phyloP scores from a whole-genome alignment of 2,329 filamentous ascomycete species.

The Domatiomyces catenatus region DNA sequence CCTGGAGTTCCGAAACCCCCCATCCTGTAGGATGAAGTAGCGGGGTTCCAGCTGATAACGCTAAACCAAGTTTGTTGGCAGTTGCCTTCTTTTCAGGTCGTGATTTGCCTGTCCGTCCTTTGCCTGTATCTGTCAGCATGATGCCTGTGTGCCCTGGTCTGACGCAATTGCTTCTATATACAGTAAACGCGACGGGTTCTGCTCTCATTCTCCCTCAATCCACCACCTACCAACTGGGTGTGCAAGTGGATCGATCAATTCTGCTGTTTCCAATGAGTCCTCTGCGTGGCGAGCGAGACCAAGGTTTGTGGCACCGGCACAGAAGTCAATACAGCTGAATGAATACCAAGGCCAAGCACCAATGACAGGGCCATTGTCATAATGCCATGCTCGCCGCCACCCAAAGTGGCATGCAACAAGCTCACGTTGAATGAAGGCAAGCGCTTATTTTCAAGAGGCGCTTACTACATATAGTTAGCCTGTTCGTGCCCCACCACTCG shows the following conservation, averaged over 20 bases:
- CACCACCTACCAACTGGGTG: too few relatives aligned
- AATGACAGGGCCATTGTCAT: too few relatives aligned
- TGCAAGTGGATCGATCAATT: too few relatives aligned
- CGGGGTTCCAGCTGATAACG: background rate
- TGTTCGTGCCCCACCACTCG: background rate
- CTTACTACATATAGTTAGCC: background rate
- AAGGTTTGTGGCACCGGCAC: too few relatives aligned
- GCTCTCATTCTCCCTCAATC: background rate
- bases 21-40: background rate
- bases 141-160: background rate
- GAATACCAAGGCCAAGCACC: too few relatives aligned
- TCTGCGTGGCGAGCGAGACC: too few relatives aligned
- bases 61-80: background rate
- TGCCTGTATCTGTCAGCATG: background rate
- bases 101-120: background rate
- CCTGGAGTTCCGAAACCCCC: too few relatives aligned
- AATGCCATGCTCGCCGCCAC: background rate
- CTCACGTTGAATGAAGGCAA: background rate
- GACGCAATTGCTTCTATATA: background rate
- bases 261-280: too few relatives aligned
- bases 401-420: background rate
- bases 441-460: background rate
- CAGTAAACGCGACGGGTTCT: background rate
- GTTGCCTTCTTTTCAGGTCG: background rate
- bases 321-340: too few relatives aligned